These are phyloP conservation scores for Rhododendron ovatum DNA, from an alignment of 148 eudicot species.

Conservation along the genomic window DNA sequence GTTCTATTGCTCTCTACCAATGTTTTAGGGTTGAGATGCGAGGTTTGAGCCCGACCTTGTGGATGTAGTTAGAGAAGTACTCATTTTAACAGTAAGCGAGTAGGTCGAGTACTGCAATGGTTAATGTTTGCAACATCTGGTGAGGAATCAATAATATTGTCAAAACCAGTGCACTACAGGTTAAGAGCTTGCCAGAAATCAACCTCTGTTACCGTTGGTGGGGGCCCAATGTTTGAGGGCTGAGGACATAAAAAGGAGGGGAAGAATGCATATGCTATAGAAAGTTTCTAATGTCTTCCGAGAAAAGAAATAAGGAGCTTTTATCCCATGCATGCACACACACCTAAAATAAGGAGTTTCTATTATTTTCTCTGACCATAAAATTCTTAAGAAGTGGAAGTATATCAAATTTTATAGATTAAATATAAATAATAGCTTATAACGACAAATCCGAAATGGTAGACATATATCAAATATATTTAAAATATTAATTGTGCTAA, in stretches of 20 bases:
- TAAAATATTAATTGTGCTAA: no score
- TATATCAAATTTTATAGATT: no score
- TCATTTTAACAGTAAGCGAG: background rate
- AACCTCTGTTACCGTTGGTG: background rate
- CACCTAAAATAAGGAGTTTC: no score
- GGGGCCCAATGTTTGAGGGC: background rate
- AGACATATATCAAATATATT: no score
- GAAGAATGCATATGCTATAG: background rate
- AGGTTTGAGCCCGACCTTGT: conserved; percentile 33
- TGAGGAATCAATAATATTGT: background rate
- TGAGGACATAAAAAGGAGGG: background rate
- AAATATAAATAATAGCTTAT: no score
- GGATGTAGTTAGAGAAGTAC: background rate
- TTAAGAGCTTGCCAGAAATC: background rate
- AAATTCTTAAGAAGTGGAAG: no score
- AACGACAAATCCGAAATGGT: no score
- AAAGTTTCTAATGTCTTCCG: background rate
- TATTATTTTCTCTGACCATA: no score
- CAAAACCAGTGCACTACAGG: background rate
- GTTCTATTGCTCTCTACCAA: background rate
- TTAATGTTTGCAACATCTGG: background rate
- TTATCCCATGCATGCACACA: no score
- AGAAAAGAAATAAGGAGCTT: no score
- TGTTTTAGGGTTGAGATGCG: background rate
- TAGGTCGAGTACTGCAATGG: background rate